phyloP scores from a whole-genome alignment of 306 rosid genomes.

The Cicer yamashitae region DNA sequence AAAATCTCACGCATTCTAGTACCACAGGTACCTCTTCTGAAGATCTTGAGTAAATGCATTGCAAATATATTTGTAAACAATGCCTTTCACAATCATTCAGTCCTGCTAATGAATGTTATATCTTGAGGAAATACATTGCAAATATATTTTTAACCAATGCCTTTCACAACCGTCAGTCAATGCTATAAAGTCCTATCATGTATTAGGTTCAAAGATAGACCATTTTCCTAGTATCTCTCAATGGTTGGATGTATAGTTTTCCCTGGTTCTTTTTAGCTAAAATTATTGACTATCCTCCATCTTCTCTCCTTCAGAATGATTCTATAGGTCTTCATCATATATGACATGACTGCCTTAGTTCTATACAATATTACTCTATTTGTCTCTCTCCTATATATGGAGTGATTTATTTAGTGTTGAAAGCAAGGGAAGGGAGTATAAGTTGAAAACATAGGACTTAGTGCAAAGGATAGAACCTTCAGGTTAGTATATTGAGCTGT shows the following conservation, averaged over 20 bases:
- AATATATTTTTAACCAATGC: constrained; percentile 42
- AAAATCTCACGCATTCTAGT: constrained; percentile 69
- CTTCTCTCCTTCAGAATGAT: too few species aligned
- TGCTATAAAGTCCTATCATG: not conserved
- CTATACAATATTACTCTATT: too few species aligned
- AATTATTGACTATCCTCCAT: not conserved
- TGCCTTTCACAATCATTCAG: constrained; percentile 32
- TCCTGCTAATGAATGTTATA: constrained; percentile 37
- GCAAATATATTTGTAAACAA: constrained; percentile 39
- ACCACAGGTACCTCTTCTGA: constrained; percentile 66
- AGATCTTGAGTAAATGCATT: constrained; percentile 33
- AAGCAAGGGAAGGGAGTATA: not conserved
- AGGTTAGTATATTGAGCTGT: not conserved
- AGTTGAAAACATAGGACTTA: not conserved
- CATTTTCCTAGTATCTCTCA: not conserved
- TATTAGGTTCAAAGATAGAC: not conserved
- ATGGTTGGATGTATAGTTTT: not conserved
- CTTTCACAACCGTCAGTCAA: not conserved
- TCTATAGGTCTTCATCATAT: too few species aligned
- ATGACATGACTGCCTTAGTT: too few species aligned
- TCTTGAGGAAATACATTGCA: constrained; percentile 30
- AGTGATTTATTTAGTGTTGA: too few species aligned
- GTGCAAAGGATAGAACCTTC: not conserved
- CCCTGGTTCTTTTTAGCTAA: not conserved
- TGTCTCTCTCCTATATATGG: too few species aligned